Base-by-base conservation (phyloP, 805 yeast species). In the Wickerhamiella kurtzmanii region DNA sequence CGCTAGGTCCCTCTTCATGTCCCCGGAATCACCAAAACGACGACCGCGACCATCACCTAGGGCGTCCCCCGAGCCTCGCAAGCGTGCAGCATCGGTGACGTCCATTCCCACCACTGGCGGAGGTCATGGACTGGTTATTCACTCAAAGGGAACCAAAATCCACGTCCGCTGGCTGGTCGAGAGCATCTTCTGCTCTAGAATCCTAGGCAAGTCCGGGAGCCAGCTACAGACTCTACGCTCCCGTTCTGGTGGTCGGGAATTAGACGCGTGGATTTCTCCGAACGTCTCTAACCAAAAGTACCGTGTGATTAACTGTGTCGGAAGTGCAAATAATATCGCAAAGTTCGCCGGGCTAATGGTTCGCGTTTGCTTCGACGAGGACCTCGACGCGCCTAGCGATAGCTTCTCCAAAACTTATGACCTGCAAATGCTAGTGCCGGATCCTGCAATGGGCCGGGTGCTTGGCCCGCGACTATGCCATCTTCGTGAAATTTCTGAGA, bases 401-500 rank as follows among this genome's bases (percentile, higher is more conserved):
- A 64, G 72, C 28, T 68, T 71, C 44, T 75, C 83, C 21, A 65
- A 67, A 51, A 76, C 71, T 45, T 73, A 77, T 47, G 72, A 73
- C 36, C 60, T 86, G 53, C 72, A 77, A 53, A 56, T 85, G 15
- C 65, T 86, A 45, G 71, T 86, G 22, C 92, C 95, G 3, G 87
- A 83, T 61, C 79, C 81, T 8, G 64, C 82, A 59, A 82, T 83
- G 69, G 94, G 94, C 0, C 81, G 73, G 55, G 73, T 86, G 40
- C 84, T 84, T 51, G 95, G 95, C 9, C 79, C 79, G 55, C 77
- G 72, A 44, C 94, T 94, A 18, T 66, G 75, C 20, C 74, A 77
- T 55, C 78, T 86, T 58, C 71, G 84, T 53, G 89, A 84, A 61
- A 83, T 85, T 52, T 94, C 85, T 62, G 87, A 80, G 47, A 72